Percentiles rank a stretch among this genome's conserved stretches.
Conservation (phyloP, 2,329 filamentous ascomycete genomes). For the Pyrenophora seminiperda region DNA sequence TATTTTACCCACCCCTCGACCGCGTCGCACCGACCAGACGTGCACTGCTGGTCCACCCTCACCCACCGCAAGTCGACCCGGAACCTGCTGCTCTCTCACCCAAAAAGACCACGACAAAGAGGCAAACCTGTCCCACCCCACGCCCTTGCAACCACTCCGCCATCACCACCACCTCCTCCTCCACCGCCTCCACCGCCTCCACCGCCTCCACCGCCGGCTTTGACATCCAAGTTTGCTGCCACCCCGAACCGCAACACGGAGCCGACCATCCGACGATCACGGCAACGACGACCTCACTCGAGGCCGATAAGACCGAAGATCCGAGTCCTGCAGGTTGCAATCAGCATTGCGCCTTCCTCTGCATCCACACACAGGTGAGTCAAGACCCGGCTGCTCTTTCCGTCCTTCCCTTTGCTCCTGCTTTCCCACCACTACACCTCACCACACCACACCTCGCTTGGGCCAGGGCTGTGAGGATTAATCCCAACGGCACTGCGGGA, state of each 20-base stretch:
- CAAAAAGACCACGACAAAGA: constrained; percentile 29
- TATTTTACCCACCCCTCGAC: constrained; percentile 23
- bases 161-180: constrained; percentile 11
- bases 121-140: constrained; percentile 36
- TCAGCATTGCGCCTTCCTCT: constrained; percentile 18
- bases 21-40: constrained; percentile 29
- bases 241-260: constrained; percentile 16
- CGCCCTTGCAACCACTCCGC: constrained; percentile 12
- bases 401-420: constrained; percentile 5
- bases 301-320: constrained; percentile 11
- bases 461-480: constrained; percentile 26
- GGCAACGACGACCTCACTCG: background rate
- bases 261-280: background rate
- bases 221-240: constrained; percentile 27
- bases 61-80: constrained; percentile 9
- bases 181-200: constrained; percentile 8
- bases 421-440: constrained; percentile 16
- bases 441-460: constrained; percentile 11
- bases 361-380: constrained; percentile 40
- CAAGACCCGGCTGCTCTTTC: constrained; percentile 29
- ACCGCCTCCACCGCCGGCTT: constrained; percentile 12
- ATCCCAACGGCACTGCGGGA: constrained; percentile 31
- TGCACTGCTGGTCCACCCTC: too few relatives aligned
- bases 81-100: constrained; percentile 12
- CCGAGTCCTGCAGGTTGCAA: constrained; percentile 14